A percentile compares a stretch with the other conserved stretches of the same genome.
These are phyloP conservation scores for Fomitopsis pulvina DNA, from an alignment of 768 basidiomycete species.

Conservation along the genomic window DNA sequence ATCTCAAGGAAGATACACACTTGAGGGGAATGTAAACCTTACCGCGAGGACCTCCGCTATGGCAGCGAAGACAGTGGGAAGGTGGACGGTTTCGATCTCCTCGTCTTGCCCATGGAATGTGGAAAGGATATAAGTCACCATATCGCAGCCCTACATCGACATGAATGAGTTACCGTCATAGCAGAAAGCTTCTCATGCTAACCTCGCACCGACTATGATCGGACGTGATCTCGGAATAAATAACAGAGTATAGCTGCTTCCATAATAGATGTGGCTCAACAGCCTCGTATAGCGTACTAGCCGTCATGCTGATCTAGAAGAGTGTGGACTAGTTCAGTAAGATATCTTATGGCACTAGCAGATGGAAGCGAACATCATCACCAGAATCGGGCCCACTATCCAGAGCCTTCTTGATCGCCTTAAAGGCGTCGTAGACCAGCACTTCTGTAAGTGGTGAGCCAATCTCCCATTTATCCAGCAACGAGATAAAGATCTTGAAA, in stretches of 20 bases:
- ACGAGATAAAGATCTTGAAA: constrained; percentile 92
- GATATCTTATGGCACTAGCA: constrained; percentile 2
- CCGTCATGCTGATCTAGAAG: constrained; percentile 67
- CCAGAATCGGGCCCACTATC: constrained; percentile 43
- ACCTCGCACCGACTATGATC: constrained; percentile 44
- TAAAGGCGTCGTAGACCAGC: constrained; percentile 75
- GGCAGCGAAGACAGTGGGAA: constrained; percentile 72
- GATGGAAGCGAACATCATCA: constrained; percentile 45
- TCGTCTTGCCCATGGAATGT: constrained; percentile 81
- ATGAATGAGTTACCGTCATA: neutral
- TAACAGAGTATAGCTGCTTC: constrained; percentile 59
- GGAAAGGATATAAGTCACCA: constrained; percentile 67
- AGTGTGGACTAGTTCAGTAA: neutral
- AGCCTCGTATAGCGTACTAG: constrained; percentile 86
- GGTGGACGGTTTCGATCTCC: constrained; percentile 72
- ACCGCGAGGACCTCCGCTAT: constrained; percentile 63
- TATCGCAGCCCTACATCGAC: constrained; percentile 47
- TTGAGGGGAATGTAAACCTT: constrained; percentile 14
- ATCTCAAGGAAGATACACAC: constrained; percentile 1
- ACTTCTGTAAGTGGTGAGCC: constrained; percentile 74
- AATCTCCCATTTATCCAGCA: constrained; percentile 97
- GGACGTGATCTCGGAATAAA: constrained; percentile 49
- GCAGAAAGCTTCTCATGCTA: neutral
- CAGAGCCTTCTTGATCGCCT: constrained; percentile 54
- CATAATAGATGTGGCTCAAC: constrained; percentile 85